Percentiles rank a stretch among this genome's conserved stretches.
These are phyloP conservation scores for Gossypium lobatum DNA, from an alignment of 441 rosid genomes.

Conservation along the genomic window DNA sequence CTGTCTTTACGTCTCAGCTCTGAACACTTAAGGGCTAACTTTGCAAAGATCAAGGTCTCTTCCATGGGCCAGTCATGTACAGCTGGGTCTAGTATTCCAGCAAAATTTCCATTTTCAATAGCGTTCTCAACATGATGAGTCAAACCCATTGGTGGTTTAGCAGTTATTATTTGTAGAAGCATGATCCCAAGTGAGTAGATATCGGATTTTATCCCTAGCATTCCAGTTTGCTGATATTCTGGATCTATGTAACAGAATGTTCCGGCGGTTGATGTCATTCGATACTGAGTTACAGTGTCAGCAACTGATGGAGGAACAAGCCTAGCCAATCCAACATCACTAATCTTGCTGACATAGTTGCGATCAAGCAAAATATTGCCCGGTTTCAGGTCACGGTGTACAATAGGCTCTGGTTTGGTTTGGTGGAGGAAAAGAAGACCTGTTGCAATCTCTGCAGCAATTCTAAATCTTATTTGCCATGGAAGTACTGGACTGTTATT, in stretches of 20 bases:
- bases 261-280: constrained; percentile 84
- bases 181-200: constrained; percentile 70
- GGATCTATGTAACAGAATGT: constrained; percentile 92
- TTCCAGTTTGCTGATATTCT: constrained; percentile 84
- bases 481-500: constrained; percentile 51
- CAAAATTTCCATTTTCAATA: constrained; percentile 52
- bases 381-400: constrained; percentile 85
- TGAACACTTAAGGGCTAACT: constrained; percentile 61
- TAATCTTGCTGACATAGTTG: constrained; percentile 80
- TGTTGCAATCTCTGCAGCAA: constrained; percentile 79
- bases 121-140: constrained; percentile 54
- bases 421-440: constrained; percentile 90
- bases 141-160: constrained; percentile 84
- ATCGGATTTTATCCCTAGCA: constrained; percentile 80
- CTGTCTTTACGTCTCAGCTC: constrained; percentile 75
- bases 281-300: constrained; percentile 61
- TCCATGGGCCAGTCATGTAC: constrained; percentile 73
- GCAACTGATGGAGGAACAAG: constrained; percentile 78
- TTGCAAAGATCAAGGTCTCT: constrained; percentile 49
- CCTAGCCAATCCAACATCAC: constrained; percentile 85
- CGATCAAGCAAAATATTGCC: constrained; percentile 79
- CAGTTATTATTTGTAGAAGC: constrained; percentile 75
- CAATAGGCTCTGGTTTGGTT: constrained; percentile 83
- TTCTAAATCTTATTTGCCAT: constrained; percentile 66
- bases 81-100: constrained; percentile 43